phyloP scores from a whole-genome alignment of 1,139 yeast species.

The Kodamaea arcana region DNA sequence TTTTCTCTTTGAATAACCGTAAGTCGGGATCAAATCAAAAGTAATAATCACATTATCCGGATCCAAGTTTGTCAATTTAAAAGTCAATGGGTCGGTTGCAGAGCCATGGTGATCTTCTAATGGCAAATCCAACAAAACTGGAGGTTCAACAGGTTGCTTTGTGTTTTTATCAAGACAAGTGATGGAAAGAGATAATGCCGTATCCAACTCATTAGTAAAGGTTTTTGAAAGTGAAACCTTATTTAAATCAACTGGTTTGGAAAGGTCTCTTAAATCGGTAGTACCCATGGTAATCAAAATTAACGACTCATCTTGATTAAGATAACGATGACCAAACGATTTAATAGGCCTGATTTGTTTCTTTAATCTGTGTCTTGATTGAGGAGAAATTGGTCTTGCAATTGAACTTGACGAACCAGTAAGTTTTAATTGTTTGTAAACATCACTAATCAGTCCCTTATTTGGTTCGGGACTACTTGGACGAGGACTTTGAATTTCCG shows the following conservation, averaged over 20 bases:
- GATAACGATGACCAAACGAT: constrained; percentile 81
- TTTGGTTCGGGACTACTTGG: constrained; percentile 2
- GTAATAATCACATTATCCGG: constrained; percentile 58
- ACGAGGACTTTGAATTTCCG: background rate
- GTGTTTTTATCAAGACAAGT: constrained; percentile 47
- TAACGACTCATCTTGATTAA: constrained; percentile 60
- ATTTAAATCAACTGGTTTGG: constrained; percentile 66
- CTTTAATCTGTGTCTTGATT: constrained; percentile 16
- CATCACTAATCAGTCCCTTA: constrained; percentile 16
- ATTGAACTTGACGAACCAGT: constrained; percentile 19
- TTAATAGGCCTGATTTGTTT: constrained; percentile 51
- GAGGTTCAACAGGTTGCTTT: constrained; percentile 52
- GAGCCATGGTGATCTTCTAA: constrained; percentile 73
- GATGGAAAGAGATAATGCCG: constrained; percentile 77
- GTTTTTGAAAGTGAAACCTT: constrained; percentile 71
- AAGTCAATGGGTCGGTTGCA: constrained; percentile 78
- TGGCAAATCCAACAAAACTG: constrained; percentile 75
- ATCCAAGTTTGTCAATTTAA: constrained; percentile 52
- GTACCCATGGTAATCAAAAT: constrained; percentile 82
- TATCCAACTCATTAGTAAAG: constrained; percentile 78
- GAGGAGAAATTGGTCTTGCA: constrained; percentile 6
- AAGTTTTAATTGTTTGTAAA: constrained; percentile 38
- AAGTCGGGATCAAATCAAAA: constrained; percentile 93
- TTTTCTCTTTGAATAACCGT: constrained; percentile 38
- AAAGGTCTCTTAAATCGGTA: constrained; percentile 63